A percentile compares a stretch with the other conserved stretches of the same genome.
Evolutionary conservation across 331 rosid species (phyloP).

Genomic region (Pyracantha coccinea): DNA sequence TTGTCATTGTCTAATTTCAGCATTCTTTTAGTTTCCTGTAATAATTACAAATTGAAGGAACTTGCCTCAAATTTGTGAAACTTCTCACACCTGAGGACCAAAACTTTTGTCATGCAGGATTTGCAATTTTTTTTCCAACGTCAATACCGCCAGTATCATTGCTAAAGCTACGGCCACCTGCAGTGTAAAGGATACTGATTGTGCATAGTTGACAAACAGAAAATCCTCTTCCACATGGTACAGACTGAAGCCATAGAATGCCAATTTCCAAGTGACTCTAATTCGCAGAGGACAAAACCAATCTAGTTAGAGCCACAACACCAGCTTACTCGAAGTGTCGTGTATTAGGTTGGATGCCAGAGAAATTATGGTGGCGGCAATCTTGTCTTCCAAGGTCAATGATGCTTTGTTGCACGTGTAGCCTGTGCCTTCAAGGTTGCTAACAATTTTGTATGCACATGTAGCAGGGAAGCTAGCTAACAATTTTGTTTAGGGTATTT

Average conservation of each 20-base stretch:
- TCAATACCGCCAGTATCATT: not conserved
- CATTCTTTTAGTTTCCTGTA: not conserved
- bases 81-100: not conserved
- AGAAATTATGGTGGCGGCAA: no score
- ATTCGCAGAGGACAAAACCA: not conserved
- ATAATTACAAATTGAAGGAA: not conserved
- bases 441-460: no score
- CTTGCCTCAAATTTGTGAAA: not conserved
- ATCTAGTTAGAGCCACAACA: no score
- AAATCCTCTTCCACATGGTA: not conserved
- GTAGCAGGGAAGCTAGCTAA: no score
- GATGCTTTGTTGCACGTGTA: no score
- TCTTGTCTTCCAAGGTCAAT: no score
- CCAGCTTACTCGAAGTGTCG: no score
- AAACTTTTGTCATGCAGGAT: not conserved
- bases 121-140: not conserved
- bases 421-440: no score
- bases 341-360: no score
- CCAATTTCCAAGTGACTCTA: not conserved
- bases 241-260: not conserved
- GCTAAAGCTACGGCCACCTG: not conserved
- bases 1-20: not conserved
- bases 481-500: no score
- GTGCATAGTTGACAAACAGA: not conserved
- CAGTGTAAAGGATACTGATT: not conserved